Evolutionary conservation across 2,329 filamentous ascomycete species (phyloP).

Genomic region (Pezicula radicicola): DNA sequence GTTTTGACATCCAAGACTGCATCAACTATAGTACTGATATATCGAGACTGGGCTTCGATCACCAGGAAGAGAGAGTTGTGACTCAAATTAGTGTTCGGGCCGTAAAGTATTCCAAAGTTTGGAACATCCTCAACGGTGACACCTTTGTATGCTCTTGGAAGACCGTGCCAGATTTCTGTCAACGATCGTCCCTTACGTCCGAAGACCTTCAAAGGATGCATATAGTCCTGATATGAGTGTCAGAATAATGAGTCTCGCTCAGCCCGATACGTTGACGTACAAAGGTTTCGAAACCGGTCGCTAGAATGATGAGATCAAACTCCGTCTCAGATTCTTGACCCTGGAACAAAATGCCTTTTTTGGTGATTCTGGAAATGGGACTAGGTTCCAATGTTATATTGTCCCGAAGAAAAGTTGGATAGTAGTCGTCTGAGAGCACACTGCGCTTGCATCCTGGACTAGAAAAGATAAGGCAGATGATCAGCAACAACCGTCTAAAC

Average conservation of each 20-base stretch:
- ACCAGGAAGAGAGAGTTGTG: conserved; percentile 59
- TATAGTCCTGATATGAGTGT: no score
- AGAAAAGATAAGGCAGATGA: conserved; percentile 49
- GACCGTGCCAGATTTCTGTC: conserved; percentile 48
- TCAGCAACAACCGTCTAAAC: conserved; percentile 41
- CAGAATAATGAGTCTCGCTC: no score
- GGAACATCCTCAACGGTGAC: conserved; percentile 48
- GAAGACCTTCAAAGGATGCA: conserved; percentile 52
- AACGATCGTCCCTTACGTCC: conserved; percentile 41
- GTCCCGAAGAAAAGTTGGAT: conserved; percentile 40
- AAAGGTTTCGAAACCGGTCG: conserved; percentile 56
- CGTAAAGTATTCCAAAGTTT: conserved; percentile 56
- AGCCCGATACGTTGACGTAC: no score
- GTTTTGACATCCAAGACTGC: conserved; percentile 43
- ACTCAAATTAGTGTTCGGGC: conserved; percentile 44
- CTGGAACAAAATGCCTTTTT: conserved; percentile 42
- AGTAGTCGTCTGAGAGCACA: conserved; percentile 54
- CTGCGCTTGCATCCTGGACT: conserved; percentile 51
- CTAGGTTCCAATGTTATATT: conserved; percentile 50
- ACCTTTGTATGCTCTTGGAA: conserved; percentile 48
- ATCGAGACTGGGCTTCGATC: conserved; percentile 55
- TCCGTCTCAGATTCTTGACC: conserved; percentile 37
- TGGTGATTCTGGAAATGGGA: conserved; percentile 42
- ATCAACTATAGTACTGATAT: conserved; percentile 47
- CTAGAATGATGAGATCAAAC: conserved; percentile 53